Base-by-base conservation (phyloP, 2,329 filamentous ascomycete genomes). In the Ustulina deusta region DNA sequence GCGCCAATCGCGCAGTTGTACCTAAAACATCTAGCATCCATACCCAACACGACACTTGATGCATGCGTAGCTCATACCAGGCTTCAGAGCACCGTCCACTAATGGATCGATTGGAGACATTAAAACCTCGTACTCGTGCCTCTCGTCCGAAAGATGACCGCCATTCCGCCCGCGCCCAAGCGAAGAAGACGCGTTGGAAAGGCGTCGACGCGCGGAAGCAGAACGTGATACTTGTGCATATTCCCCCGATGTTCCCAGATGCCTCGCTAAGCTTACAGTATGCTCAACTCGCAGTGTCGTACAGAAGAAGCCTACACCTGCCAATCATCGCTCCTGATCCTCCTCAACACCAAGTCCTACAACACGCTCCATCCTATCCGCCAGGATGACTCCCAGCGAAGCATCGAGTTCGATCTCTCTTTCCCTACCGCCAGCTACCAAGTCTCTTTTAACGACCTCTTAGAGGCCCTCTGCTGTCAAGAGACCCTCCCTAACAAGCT, bases 301-400 rank as follows among this genome's bases (percentile, higher is more conserved):
- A 49, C 61, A 7, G 1, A 65, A 38, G 40, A 61, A 42, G 60
- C 48, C 32, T 68, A 68, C 9, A 65, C 49, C 42, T 68, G 65
- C 27, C 65, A 63, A 29, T 40, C 54, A 17, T 60, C 60, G 15
- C 54, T 65, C 13, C 49, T 66, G 46, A 62, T 66, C 56, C 61
- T 61, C 49, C 63, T 69, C 49, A 32, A 62, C 7, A 51, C 67
- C 44, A 36, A 29, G 49, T 69, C 63, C 48, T 64, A 54, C n/a
- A 42, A 59, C 29, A 64, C 63, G 17, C 60, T 69, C 42, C 51
- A 40, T 38, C 63, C 62, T 32, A 44, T 69, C 56, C 34, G 17
- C 36, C 67, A 64, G 22, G 54, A 55, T 38, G 67, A 69, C 63
- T 64, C 57, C 15, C 42, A 64, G 27, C 55, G 54, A 36, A n/a